Percentiles rank a stretch among this genome's conserved stretches.
Conservation (phyloP, 768 basidiomycete species). For the Leucosporidium scottii region DNA sequence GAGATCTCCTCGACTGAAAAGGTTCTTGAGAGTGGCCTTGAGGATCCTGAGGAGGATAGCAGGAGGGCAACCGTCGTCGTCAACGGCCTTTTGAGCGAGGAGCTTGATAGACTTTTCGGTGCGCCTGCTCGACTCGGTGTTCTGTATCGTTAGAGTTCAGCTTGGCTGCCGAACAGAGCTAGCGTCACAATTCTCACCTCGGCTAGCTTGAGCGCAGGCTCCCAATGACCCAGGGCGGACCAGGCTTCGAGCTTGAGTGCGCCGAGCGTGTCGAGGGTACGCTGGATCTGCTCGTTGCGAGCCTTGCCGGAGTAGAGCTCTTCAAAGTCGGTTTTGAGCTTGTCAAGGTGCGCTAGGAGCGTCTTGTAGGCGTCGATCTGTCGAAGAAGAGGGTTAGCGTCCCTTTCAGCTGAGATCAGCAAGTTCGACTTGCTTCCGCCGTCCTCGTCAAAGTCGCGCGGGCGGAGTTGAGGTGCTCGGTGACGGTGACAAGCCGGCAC, state of each 20-base stretch:
- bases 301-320: background rate
- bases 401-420: background rate
- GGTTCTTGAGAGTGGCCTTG: background rate
- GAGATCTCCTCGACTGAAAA: background rate
- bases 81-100: background rate
- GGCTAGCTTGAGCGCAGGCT: background rate
- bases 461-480: background rate
- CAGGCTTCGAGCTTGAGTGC: background rate
- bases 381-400: background rate
- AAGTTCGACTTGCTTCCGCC: no score
- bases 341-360: background rate
- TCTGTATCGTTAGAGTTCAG: background rate
- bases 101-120: background rate
- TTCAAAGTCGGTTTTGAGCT: background rate
- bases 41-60: background rate
- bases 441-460: no score
- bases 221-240: background rate
- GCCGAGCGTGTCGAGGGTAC: conserved; percentile 4
- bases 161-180: background rate
- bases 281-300: background rate
- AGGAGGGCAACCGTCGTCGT: background rate
- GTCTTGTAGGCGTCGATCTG: background rate
- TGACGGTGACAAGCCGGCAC: background rate
- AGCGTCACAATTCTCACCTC: background rate
- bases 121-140: background rate